Percentiles rank a stretch among this genome's conserved stretches.
These are phyloP conservation scores for Penicillium daleae DNA, from an alignment of 495 filamentous ascomycete species.

Conservation along the genomic window DNA sequence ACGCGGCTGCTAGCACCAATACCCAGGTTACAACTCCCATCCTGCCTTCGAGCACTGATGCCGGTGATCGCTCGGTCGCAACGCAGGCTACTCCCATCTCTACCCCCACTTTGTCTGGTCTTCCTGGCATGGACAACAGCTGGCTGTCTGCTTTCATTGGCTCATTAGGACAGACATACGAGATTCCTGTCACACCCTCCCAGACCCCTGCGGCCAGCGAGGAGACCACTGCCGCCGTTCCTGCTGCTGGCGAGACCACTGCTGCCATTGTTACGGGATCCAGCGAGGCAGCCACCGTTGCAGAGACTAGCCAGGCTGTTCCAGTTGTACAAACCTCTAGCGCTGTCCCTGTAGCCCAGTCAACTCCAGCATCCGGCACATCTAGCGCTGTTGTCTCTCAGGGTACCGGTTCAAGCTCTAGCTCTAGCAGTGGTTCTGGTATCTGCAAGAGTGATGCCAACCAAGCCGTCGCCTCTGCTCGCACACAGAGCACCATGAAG, in stretches of 20 bases:
- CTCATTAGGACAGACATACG: constrained; percentile 1
- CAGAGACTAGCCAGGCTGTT: constrained; percentile 3
- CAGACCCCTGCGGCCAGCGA: background rate
- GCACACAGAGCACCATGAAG: constrained; percentile 43
- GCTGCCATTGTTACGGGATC: constrained; percentile 7
- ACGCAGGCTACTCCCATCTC: background rate
- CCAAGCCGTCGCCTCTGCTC: constrained; percentile 37
- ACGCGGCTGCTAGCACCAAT: constrained; percentile 11
- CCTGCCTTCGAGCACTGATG: constrained; percentile 13
- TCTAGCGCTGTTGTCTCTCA: background rate
- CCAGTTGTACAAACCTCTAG: constrained; percentile 1
- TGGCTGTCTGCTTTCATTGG: constrained; percentile 20
- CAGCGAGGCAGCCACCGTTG: constrained; percentile 1
- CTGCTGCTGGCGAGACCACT: background rate
- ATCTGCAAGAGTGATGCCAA: constrained; percentile 33
- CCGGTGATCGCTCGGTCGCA: constrained; percentile 6
- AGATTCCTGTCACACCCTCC: constrained; percentile 14
- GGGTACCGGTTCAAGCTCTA: constrained; percentile 16
- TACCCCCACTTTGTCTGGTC: background rate
- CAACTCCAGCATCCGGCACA: background rate
- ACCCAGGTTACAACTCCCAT: constrained; percentile 11
- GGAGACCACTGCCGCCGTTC: background rate
- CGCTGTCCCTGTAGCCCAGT: constrained; percentile 4
- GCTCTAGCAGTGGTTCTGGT: constrained; percentile 19
- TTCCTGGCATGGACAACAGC: constrained; percentile 24